Evolutionary conservation across 2,329 filamentous ascomycete genomes (phyloP).

Genomic region (Davidsoniella neocaledoniae): DNA sequence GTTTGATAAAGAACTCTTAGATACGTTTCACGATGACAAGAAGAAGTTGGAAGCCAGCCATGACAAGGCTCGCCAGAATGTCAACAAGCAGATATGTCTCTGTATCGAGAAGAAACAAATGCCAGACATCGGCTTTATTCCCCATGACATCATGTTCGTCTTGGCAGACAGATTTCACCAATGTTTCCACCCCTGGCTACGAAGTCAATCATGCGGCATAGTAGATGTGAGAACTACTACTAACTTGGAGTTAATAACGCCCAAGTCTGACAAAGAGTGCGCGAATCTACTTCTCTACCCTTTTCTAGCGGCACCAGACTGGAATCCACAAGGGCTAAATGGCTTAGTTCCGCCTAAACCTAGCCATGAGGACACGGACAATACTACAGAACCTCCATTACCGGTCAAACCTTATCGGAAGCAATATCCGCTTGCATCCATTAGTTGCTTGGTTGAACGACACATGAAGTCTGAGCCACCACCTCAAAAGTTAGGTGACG

Average conservation of each 20-base stretch:
- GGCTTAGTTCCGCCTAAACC: background rate
- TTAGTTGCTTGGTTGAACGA: background rate
- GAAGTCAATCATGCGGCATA: background rate
- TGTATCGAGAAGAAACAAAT: conserved; percentile 28
- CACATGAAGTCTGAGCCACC: background rate
- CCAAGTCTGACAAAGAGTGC: background rate
- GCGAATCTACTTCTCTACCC: background rate
- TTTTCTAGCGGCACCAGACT: conserved; percentile 5
- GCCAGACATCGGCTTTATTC: conserved; percentile 21
- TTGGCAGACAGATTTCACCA: conserved; percentile 1
- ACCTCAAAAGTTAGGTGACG: background rate
- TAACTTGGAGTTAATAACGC: background rate
- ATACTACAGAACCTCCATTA: background rate
- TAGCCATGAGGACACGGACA: background rate
- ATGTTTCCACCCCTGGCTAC: background rate
- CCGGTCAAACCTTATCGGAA: background rate
- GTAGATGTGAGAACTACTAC: background rate
- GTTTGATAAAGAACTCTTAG: conserved; percentile 28
- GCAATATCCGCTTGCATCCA: background rate
- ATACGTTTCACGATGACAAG: conserved; percentile 24
- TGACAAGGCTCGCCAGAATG: conserved; percentile 18
- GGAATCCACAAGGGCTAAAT: background rate
- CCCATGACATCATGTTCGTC: conserved; percentile 2
- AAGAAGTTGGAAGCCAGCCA: conserved; percentile 20
- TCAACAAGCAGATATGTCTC: conserved; percentile 19